Evolutionary conservation across 2,329 filamentous ascomycete genomes (phyloP), one percentile per base, ranked within the genome.

Genomic region (Alternaria postmessia): DNA sequence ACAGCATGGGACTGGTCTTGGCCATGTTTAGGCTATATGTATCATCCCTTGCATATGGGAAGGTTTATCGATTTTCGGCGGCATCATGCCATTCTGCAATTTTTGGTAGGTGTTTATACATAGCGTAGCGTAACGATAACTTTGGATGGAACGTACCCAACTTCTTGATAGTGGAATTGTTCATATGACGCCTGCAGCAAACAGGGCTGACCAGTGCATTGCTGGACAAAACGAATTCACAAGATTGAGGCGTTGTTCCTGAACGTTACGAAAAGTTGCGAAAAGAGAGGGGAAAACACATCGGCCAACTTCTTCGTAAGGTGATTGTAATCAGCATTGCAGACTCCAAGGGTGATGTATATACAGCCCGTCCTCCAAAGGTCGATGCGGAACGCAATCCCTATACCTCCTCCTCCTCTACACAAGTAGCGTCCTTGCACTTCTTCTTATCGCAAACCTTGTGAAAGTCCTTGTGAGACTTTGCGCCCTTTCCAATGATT

Each of bases 401-500:
- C 18, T 14, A 34, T 7, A 22, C 24, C 14, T 26, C 30, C 14
- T 59, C 51, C 11, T 59, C 51, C 11, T 53, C 36, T 7, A 61
- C 28, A 16, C 54, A 53, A 7, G 20, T 47, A 22, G 53, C 53
- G 34, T 60, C 57, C 26, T 51, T 20, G 41, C 57, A 60, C 18
- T 51, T 58, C 55, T 73, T 72, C 60, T 64, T 65, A 52, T 73
- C 71, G 43, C 72, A 75, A 46, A 75, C 72, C 41, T 63, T 66
- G 24, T 75, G 72, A 34, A 75, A 75, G 58, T 75, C 69, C 52
- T 55, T 46, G 26, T 75, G 71, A 48, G 61, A 69, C 57, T 80
- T 70, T 0, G 78, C 80, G 4, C 81, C 77, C 48, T 75, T 72
- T 1, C 75, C 67, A 22, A 86, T 74, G 51, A 82, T 78, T 2